These are phyloP conservation scores for Hibiscus tridactylites DNA, from an alignment of 345 rosid species.

Conservation along the genomic window DNA sequence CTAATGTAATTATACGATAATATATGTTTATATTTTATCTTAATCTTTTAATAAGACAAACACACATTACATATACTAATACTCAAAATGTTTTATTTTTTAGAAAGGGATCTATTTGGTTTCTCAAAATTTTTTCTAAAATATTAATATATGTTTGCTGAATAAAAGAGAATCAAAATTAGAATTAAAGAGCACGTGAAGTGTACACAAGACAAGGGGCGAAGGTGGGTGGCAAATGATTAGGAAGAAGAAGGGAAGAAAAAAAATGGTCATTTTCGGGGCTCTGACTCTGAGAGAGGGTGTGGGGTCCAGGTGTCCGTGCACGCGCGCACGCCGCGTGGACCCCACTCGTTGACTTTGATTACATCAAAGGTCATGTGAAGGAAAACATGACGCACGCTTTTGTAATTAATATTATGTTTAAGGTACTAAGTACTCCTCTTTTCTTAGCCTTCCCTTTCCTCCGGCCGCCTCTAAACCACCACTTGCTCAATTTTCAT, in stretches of 20 bases:
- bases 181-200: not conserved
- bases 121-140: no score
- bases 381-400: not conserved
- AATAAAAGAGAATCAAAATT: not conserved
- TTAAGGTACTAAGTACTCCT: not conserved
- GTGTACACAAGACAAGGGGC: not conserved
- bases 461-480: not conserved
- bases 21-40: no score
- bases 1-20: no score
- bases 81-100: no score
- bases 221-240: not conserved
- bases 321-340: slow-evolving; percentile 66
- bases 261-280: slow-evolving; percentile 23
- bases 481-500: not conserved
- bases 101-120: no score
- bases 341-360: slow-evolving; percentile 45
- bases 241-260: not conserved
- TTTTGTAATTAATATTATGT: not conserved
- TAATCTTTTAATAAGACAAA: no score
- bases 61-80: no score
- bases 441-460: not conserved
- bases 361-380: not conserved
- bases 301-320: slow-evolving; percentile 41
- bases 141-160: not conserved
- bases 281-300: slow-evolving; percentile 43